Base-by-base conservation (phyloP, 129 eudicot genomes). In the Flaveria ramosissima region DNA sequence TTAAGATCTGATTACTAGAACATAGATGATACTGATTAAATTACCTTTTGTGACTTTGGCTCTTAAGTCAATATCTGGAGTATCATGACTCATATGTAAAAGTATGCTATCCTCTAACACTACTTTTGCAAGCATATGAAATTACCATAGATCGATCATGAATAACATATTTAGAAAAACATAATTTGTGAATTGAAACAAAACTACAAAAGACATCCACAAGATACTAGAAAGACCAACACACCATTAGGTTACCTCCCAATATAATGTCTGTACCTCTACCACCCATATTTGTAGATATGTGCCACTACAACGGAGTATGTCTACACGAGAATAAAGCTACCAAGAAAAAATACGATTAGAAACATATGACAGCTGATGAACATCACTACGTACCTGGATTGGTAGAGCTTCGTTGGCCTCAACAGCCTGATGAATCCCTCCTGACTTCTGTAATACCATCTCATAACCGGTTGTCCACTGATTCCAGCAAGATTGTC, bases 41-140 rank as follows among this genome's bases (percentile, higher is more conserved):
- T 65, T 75, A 89, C 97, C 94, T 84, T 85, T 51, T 71, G 85
- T 27, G 87, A 86, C 81, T 74, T 71, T 71, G 88, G 43, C 55
- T 87, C 96, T 46, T 89, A 90, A 73, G 61, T 89, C 96, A 51
- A 57, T 32, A 64, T 95, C 88, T 52, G 83, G 87, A 75, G 75
- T 78, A 71, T 85, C 88, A 21, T 82, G 85, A 23, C 91, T 79
- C 78, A 89, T 74, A 75, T 83, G 85, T 26, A 89, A 77, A 70
- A 91, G 96, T 78, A 95, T 78, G 82, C n/a, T n/a, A n/a, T n/a
- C n/a, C n/a, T n/a, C n/a, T n/a, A n/a, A n/a, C n/a, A n/a, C n/a
- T n/a, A n/a, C 96, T 85, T 81, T 88, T 4, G 99, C 97, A 84
- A 95, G 94, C 96, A 95, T 95, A 97, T 95, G 77, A 77, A 77